Percentiles rank a stretch among this genome's conserved stretches.
Evolutionary conservation across 192 early-diverging fungal genomes (phyloP).

Genomic region (Pilaira anomala): DNA sequence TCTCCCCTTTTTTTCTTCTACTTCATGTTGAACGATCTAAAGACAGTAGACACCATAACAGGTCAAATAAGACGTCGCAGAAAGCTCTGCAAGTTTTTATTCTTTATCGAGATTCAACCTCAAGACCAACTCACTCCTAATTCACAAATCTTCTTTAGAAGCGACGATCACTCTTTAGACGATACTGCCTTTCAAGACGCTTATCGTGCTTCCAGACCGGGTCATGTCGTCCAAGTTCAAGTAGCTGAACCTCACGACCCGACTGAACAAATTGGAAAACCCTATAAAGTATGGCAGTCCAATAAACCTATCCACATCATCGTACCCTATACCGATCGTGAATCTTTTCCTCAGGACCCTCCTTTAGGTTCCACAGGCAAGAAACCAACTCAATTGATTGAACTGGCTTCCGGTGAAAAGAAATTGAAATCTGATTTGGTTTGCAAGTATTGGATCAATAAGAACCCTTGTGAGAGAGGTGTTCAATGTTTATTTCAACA

Average conservation of each 20-base stretch:
- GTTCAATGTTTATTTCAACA: conserved; percentile 34
- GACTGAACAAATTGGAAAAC: neutral
- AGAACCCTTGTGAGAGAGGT: conserved; percentile 18
- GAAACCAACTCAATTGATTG: neutral
- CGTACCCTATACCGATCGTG: neutral
- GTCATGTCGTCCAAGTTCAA: conserved; percentile 17
- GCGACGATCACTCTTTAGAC: conserved; percentile 35
- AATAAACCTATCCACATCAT: neutral
- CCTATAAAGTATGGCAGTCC: conserved; percentile 21
- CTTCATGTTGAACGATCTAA: neutral
- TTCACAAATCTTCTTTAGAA: conserved; percentile 41
- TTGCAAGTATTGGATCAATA: conserved; percentile 41
- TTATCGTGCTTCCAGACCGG: conserved; percentile 10
- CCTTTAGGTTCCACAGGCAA: neutral
- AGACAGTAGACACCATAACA: neutral
- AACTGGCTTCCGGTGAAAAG: conserved; percentile 1
- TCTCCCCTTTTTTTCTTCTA: neutral
- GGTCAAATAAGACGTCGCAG: conserved; percentile 23
- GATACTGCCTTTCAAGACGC: conserved; percentile 16
- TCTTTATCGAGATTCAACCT: conserved; percentile 24
- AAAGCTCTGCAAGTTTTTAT: conserved; percentile 13
- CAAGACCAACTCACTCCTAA: conserved; percentile 17
- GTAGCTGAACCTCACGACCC: conserved; percentile 20
- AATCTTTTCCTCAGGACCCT: conserved; percentile 11
- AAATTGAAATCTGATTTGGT: conserved; percentile 7